These are phyloP conservation scores for Suillus occidentalis DNA, from an alignment of 768 basidiomycete genomes.

Conservation along the genomic window DNA sequence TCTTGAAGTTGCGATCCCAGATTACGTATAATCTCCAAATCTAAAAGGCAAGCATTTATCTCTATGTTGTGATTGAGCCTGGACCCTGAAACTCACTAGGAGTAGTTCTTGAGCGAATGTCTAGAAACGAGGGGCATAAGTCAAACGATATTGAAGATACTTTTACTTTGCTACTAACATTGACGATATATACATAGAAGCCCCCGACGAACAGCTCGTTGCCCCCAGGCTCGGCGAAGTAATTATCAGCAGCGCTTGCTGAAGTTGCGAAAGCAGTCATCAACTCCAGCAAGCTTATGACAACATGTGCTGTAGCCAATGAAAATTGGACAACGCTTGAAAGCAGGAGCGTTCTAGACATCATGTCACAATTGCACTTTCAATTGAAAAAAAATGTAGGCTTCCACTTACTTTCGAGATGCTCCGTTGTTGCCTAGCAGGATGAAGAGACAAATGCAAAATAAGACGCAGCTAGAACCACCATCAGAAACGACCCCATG, in stretches of 20 bases:
- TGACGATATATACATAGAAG: slow-evolving; percentile 16
- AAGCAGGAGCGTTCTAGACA: slow-evolving; percentile 13
- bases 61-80: not conserved
- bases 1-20: slow-evolving; percentile 11
- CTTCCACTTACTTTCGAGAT: slow-evolving; percentile 5
- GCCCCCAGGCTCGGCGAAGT: slow-evolving; percentile 1
- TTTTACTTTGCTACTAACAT: slow-evolving; percentile 9
- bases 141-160: not conserved
- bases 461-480: slow-evolving; percentile 4
- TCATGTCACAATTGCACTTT: not conserved
- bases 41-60: slow-evolving; percentile 8
- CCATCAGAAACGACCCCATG: not conserved
- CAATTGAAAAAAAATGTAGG: not conserved
- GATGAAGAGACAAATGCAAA: slow-evolving; percentile 6
- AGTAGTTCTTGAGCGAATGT: slow-evolving; percentile 15
- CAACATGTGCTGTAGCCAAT: slow-evolving; percentile 13
- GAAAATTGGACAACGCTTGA: slow-evolving; percentile 18
- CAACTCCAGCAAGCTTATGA: slow-evolving; percentile 15
- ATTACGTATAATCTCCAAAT: slow-evolving; percentile 26
- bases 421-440: not conserved
- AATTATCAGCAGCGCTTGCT: slow-evolving; percentile 5
- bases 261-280: slow-evolving; percentile 9
- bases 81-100: slow-evolving; percentile 17
- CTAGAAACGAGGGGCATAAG: slow-evolving; percentile 5
- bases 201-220: slow-evolving; percentile 13